Evolutionary conservation across 2,329 filamentous ascomycete genomes (phyloP), one percentile per base, ranked within the genome.

Genomic region (Aureobasidium mangrovei): DNA sequence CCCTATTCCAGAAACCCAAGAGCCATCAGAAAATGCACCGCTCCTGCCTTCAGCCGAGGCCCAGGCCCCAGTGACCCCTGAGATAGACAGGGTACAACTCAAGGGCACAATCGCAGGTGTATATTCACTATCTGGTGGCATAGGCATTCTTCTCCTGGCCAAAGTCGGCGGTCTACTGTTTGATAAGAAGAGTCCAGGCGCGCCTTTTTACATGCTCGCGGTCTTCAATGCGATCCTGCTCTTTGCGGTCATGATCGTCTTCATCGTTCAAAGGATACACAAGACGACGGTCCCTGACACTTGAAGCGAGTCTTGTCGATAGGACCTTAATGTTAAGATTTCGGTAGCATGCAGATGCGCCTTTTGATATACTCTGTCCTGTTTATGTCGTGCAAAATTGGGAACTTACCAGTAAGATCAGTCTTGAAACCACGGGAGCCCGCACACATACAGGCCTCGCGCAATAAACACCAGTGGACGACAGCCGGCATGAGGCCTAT

Each of bases 71-170:
- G 10, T 24, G 8, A 29, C 48, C 12, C 4, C 33, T 3, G 31
- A 52, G 9, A 57, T 58, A 24, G 63, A 62, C 43, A 60, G 64
- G 6, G 57, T 75, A n/a, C 72, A 80, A 43, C 79, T 97, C 52
- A 97, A 97, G 72, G 93, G 93, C 9, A 91, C 88, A 10, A 93
- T 98, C 60, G 91, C 93, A 0, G 93, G 93, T 2, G 85, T 96
- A 1, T 98, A 98, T 70, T 94, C 88, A 52, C 81, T 95, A 59
- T 90, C 86, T 54, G 93, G 93, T 8, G 93, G 91, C 10, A 86
- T 83, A 0, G 93, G 91, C 0, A 98, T 98, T 51, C 69, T 98
- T 53, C 70, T 97, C 4, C 77, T 98, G 12, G 97, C 93, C 0
- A 98, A 98, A 71, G 69, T 93, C 3, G 93, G 93, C 9, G 93